These are phyloP conservation scores for Globisporangium irregulare DNA, from an alignment of 352 stramenopile genomes.

Conservation along the genomic window DNA sequence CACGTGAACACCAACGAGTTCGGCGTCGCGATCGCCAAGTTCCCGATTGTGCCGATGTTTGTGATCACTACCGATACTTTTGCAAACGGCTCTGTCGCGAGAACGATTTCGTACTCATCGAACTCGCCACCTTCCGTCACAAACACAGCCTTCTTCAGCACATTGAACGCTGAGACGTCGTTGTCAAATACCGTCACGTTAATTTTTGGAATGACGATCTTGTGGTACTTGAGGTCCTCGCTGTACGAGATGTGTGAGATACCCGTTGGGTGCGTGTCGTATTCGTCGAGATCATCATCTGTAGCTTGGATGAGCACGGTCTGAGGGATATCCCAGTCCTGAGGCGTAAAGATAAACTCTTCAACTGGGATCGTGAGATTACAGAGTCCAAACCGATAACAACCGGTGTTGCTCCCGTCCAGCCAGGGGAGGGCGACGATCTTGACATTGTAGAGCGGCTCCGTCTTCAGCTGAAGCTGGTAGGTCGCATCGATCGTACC, in stretches of 20 bases:
- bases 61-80: constrained; percentile 53
- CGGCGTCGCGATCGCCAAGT: constrained; percentile 32
- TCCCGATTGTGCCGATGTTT: constrained; percentile 49
- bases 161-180: constrained; percentile 49
- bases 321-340: constrained; percentile 64
- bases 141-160: constrained; percentile 36
- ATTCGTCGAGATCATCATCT: constrained; percentile 66
- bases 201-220: constrained; percentile 56
- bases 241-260: constrained; percentile 74
- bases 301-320: constrained; percentile 51
- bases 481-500: constrained; percentile 40
- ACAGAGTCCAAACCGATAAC: constrained; percentile 71
- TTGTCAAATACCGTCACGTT: constrained; percentile 60
- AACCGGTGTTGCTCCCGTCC: constrained; percentile 50
- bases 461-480: constrained; percentile 48
- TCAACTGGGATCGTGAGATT: constrained; percentile 60
- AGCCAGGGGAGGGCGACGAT: constrained; percentile 69
- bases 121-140: constrained; percentile 43
- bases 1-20: constrained; percentile 56
- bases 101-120: constrained; percentile 53
- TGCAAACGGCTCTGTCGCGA: constrained; percentile 60
- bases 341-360: constrained; percentile 57
- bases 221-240: constrained; percentile 64
- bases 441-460: constrained; percentile 56
- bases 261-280: constrained; percentile 53